Evolutionary conservation across 225 moss, liverwort and hornwort genomes (phyloP).

Genomic region (Neckera pumila): DNA sequence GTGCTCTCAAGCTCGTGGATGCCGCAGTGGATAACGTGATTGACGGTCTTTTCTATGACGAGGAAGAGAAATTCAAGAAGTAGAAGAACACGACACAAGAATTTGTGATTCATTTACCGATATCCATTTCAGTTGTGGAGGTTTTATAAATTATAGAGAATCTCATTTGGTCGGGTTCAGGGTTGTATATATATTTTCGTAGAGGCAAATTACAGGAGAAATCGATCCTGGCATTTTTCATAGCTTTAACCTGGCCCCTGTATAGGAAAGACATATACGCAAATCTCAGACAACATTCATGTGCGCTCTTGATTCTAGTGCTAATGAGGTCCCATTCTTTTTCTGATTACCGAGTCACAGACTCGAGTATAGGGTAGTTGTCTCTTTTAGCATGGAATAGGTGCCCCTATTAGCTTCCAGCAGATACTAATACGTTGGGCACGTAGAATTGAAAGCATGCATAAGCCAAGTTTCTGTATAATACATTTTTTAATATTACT

Average conservation of each 20-base stretch:
- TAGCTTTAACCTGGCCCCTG: background rate
- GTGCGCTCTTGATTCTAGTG: conserved; percentile 17
- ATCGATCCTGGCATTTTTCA: background rate
- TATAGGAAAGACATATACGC: conserved; percentile 4
- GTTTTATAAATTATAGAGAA: background rate
- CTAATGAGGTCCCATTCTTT: conserved; percentile 16
- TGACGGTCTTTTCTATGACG: conserved; percentile 94
- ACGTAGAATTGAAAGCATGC: conserved; percentile 6
- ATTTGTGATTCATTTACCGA: background rate
- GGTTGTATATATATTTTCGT: conserved; percentile 1
- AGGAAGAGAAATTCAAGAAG: conserved; percentile 37
- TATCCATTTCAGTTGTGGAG: background rate
- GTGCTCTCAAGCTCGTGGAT: conserved; percentile 74
- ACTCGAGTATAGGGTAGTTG: background rate
- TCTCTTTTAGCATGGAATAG: background rate
- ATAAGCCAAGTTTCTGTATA: conserved; percentile 1
- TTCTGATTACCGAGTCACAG: background rate
- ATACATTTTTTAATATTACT: conserved; percentile 3
- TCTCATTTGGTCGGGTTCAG: background rate
- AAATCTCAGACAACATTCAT: background rate
- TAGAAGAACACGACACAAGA: background rate
- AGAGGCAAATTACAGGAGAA: background rate
- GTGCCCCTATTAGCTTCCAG: background rate
- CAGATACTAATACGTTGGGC: background rate
- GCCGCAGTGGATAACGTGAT: conserved; percentile 82